Conservation (phyloP, 768 basidiomycete genomes). For the Ephemerocybe angulata region DNA sequence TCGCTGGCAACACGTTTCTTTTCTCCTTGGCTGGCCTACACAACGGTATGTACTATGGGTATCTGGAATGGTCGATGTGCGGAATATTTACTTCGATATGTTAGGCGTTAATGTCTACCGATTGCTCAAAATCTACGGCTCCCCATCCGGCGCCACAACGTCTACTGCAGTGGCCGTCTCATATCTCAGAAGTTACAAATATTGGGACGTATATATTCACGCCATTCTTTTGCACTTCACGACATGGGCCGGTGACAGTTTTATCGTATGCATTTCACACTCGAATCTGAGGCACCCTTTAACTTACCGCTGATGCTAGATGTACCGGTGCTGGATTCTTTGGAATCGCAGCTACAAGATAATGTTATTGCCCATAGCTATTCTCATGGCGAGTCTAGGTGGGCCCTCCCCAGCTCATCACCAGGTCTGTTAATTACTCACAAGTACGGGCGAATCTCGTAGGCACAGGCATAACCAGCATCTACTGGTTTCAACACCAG, state of each 20-base stretch:
- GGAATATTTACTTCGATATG: neutral
- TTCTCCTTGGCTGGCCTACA: neutral
- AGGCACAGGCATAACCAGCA: neutral
- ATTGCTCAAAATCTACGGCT: neutral
- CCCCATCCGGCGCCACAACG: neutral
- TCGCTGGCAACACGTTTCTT: neutral
- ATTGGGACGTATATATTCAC: neutral
- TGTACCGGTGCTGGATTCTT: neutral
- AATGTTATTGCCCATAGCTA: neutral
- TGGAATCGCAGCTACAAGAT: neutral
- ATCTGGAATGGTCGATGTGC: too few species aligned
- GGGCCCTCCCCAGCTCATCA: neutral
- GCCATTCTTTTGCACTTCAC: neutral
- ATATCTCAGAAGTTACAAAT: neutral
- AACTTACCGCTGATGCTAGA: neutral
- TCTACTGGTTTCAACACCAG: conserved; percentile 1
- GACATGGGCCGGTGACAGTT: neutral
- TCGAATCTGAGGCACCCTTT: neutral
- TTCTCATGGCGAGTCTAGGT: neutral
- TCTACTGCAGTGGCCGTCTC: neutral
- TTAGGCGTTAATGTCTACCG: neutral
- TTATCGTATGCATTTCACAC: neutral
- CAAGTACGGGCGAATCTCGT: too few species aligned
- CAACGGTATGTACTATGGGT: neutral
- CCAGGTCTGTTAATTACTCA: neutral